Evolutionary conservation across 805 yeast species (phyloP), one percentile per base, ranked within the genome.

Genomic region (Cyberlindnera xylosilytica): DNA sequence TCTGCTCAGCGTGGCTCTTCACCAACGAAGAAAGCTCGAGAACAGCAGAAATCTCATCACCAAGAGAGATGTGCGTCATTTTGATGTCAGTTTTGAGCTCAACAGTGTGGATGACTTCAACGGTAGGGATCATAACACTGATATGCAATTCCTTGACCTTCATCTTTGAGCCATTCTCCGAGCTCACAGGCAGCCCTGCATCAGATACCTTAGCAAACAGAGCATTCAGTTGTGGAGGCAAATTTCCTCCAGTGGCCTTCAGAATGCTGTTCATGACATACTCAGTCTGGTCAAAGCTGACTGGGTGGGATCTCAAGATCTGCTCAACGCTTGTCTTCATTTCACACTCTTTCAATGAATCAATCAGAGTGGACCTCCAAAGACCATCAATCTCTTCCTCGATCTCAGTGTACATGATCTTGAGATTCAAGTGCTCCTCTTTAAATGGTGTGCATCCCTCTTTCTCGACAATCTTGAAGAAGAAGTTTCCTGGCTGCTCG

Each of bases 401-500:
- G 3, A 81, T 51, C 38, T 70, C 71, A 23, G 76, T 64, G 52
- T 76, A 81, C 6, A 57, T 52, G 22, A 81, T 67, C 2, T 49
- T 53, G 38, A 82, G 59, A 11, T 63, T 63, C 38, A 80, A 62
- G 11, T 62, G 52, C 28, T 74, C 77, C 2, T 62, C 49, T 4
- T 56, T 41, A 1, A 43, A 46, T 11, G 52, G 41, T 5, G 57
- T 41, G 5, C 39, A 41, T 49, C 37, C 60, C 30, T 42, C 57
- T 35, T 36, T 41, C 20, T 56, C 56, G 28, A 62, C 56, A n/a
- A 85, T 69, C 41, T 72, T 68, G 62, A 76, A 87, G 44, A 83
- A 78, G 36, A 72, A 74, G 3, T 78, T 73, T 0, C 80, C 78
- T 0, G 88, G 84, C 47, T 85, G 90, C n/a, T 82, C 89, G 6